Base-by-base conservation (phyloP, 345 rosid species). In the Dipteronia dyeriana region DNA sequence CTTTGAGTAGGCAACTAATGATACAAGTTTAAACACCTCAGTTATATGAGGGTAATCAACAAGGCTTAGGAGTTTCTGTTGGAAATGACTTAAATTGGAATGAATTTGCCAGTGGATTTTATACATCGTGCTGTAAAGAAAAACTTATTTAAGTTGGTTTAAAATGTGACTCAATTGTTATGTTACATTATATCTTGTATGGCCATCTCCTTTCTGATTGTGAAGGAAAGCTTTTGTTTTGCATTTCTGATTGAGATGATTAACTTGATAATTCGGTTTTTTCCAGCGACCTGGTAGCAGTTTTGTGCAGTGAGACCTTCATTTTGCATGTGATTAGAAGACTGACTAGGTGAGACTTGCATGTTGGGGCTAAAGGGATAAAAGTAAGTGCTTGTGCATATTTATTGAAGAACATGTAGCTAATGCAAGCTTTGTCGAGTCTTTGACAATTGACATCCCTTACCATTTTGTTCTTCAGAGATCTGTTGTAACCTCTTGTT, bases 291-390 rank as follows among this genome's bases (percentile, higher is more conserved):
- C 25, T 25, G 43, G 25, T 74, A 19, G 43, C 76, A 61, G 23
- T 74, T 62, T 45, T 61, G n/a, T 63, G 70, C 69, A 61, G 76
- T 59, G 17, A 8, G 38, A 23, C 26, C 17, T 25, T 16, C 25
- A 29, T 12, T 72, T 12, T 54, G 16, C n/a, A 45, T 17, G 12
- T 19, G 45, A 10, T 1, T 31, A 71, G 29, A 68, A 53, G 29
- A 19, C 1, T 31, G 73, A 29, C 25, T 31, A 56, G 64, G 19
- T 34, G 64, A 31, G 9, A 53, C 12, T 38, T 5, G 75, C 64
- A 12, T 38, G 34, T n/a, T 53, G 25, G 39, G 4, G 62, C 43
- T 7, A 3, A 45, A 59, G 51, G 9, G 41, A 66, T 19, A 43
- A 17, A 20, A 23, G 26, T 16, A 73, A 61, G 57, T 10, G 5